Evolutionary conservation across 2,329 filamentous ascomycete genomes (phyloP).

Genomic region (Pseudogymnoascus sp.): DNA sequence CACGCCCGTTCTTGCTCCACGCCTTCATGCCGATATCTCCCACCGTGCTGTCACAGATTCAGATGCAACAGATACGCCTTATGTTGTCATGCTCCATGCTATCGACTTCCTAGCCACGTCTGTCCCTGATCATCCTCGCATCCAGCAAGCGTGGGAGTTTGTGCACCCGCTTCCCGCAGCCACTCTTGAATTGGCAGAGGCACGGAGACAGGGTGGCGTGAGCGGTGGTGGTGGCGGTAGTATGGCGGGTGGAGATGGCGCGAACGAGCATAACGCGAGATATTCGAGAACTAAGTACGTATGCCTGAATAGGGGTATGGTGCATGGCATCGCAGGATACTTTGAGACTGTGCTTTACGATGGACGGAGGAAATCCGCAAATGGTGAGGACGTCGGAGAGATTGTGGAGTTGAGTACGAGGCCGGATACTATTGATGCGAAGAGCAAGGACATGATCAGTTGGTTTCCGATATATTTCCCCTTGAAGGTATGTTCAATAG

Average conservation of each 20-base stretch:
- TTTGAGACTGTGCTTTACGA: slow-evolving; percentile 94
- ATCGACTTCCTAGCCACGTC: slow-evolving; percentile 73
- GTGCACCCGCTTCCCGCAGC: slow-evolving; percentile 59
- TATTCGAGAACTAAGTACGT: slow-evolving; percentile 71
- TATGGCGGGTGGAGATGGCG: slow-evolving; percentile 66
- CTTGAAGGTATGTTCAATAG: slow-evolving; percentile 58
- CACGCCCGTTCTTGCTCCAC: slow-evolving; percentile 83
- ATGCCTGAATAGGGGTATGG: slow-evolving; percentile 68
- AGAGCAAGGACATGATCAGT: slow-evolving; percentile 96
- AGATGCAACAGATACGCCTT: slow-evolving; percentile 79
- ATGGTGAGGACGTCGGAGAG: slow-evolving; percentile 26
- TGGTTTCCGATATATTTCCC: slow-evolving; percentile 99
- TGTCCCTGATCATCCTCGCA: slow-evolving; percentile 49
- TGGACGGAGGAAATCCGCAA: slow-evolving; percentile 23
- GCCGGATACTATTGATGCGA: slow-evolving; percentile 80
- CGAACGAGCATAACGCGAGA: slow-evolving; percentile 88
- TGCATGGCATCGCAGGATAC: slow-evolving; percentile 87
- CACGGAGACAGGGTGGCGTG: slow-evolving; percentile 54
- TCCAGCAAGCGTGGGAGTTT: slow-evolving; percentile 76
- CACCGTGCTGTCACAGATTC: slow-evolving; percentile 52
- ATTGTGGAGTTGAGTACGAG: slow-evolving; percentile 86
- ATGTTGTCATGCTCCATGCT: slow-evolving; percentile 86
- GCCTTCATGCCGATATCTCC: slow-evolving; percentile 72
- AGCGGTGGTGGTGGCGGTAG: slow-evolving; percentile 61
- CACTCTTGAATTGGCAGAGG: slow-evolving; percentile 46